Evolutionary conservation across 257 asterid species (phyloP), one percentile per base, ranked within the genome.

Genomic region (Lavandula angustifolia): DNA sequence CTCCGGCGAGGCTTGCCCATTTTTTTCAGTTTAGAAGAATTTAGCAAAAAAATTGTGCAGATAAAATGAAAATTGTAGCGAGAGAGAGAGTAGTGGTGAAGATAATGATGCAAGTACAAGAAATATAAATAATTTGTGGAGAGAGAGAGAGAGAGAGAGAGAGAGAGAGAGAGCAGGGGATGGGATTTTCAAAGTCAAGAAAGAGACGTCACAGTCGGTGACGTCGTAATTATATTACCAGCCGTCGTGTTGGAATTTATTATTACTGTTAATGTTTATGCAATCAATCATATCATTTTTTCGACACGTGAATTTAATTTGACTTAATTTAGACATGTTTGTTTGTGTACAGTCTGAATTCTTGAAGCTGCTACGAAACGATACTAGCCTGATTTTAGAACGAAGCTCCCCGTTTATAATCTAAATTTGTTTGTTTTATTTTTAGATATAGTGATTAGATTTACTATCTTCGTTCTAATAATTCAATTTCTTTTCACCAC

Each of bases 1-100:
- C 16, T 42, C 1, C 60, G 47, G 16, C 64, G 33, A 51, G 58
- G 53, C 32, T 73, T 67, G 35, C 57, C 70, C 78, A 73, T 67
- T 11, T 35, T 16, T 11, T 18, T 16, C 5, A 4, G 1, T 58
- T 58, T 34, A 3, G 27, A 22, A 22, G 27, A 22, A 22, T 22
- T 22, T 22, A 2, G 27, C 1, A 22, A 22, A 22, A 22, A 22
- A n/a, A n/a, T n/a, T 22, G 27, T 22, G 27, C 3, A 42, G 5
- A 4, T 1, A 4, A 2, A 9, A 17, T 3, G 41, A 3, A 18
- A 6, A 17, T 3, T 22, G 4, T 11, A 12, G 41, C 2, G 35
- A 58, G 14, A 0, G 3, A 16, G 38, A 13, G 13, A 11, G 40
- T 18, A 1, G 37, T n/a, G 34, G 31, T 68, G 61, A 37, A 37